Evolutionary conservation across 129 eudicot species (phyloP).

Genomic region (Flaveria sonorensis): DNA sequence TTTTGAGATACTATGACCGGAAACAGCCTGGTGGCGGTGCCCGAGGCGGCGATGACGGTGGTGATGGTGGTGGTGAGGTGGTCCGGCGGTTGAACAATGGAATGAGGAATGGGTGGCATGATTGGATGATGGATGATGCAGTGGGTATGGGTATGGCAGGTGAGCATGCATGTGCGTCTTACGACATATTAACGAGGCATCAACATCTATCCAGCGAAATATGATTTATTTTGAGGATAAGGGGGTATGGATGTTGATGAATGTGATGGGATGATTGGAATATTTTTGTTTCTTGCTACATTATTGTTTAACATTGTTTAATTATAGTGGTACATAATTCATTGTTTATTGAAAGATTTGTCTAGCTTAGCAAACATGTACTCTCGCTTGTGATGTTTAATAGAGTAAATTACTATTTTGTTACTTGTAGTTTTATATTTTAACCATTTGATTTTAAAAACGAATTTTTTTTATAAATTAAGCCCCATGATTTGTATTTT

Average conservation of each 20-base stretch:
- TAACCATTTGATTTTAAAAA: too few relatives aligned
- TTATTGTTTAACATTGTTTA: not conserved
- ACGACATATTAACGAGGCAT: slow-evolving; percentile 18
- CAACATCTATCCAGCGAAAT: slow-evolving; percentile 23
- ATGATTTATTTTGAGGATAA: not conserved
- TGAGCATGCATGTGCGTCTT: slow-evolving; percentile 41
- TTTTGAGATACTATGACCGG: slow-evolving; percentile 44
- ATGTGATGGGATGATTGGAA: not conserved
- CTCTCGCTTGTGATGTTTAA: too few relatives aligned
- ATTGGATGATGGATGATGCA: slow-evolving; percentile 41
- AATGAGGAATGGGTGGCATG: slow-evolving; percentile 60
- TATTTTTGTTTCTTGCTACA: not conserved
- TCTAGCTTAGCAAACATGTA: too few relatives aligned
- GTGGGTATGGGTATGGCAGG: slow-evolving; percentile 46
- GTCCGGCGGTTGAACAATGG: slow-evolving; percentile 55
- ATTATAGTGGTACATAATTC: not conserved
- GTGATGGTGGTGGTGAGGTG: slow-evolving; percentile 34
- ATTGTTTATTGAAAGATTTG: not conserved
- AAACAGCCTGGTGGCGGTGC: slow-evolving; percentile 28
- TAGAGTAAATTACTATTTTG: too few relatives aligned
- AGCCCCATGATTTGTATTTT: too few relatives aligned
- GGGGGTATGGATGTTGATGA: not conserved
- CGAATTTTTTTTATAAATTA: too few relatives aligned
- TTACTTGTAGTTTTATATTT: too few relatives aligned
- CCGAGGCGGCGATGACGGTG: slow-evolving; percentile 19